Evolutionary conservation across 768 basidiomycete genomes (phyloP).

Genomic region (Strobilomyces confusus): DNA sequence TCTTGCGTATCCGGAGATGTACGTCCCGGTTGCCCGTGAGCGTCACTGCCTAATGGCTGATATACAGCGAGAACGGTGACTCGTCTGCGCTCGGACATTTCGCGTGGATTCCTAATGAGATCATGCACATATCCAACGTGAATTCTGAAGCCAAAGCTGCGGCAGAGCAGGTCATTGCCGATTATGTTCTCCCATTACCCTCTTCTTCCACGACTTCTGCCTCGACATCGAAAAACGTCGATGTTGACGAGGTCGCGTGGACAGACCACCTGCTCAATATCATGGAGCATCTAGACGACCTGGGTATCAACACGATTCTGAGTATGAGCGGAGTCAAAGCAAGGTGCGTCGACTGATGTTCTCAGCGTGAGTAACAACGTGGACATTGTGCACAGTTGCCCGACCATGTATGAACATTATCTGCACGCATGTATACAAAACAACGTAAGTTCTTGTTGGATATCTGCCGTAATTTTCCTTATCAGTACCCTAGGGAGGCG

Average conservation of each 20-base stretch:
- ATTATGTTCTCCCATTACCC: slow-evolving; percentile 82
- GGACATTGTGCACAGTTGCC: slow-evolving; percentile 46
- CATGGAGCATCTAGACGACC: slow-evolving; percentile 64
- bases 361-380: background rate
- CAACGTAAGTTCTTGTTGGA: slow-evolving; percentile 57
- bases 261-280: slow-evolving; percentile 75
- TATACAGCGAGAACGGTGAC: slow-evolving; percentile 72
- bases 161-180: slow-evolving; percentile 64
- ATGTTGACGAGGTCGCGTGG: slow-evolving; percentile 80
- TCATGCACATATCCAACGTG: slow-evolving; percentile 55
- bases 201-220: slow-evolving; percentile 33
- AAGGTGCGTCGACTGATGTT: slow-evolving; percentile 37
- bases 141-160: slow-evolving; percentile 57
- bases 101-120: slow-evolving; percentile 84
- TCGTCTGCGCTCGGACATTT: slow-evolving; percentile 72
- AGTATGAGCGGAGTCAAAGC: slow-evolving; percentile 59
- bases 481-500: slow-evolving; percentile 63
- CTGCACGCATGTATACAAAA: slow-evolving; percentile 71
- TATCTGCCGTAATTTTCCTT: background rate
- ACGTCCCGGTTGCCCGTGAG: slow-evolving; percentile 25
- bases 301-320: slow-evolving; percentile 53
- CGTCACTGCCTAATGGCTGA: slow-evolving; percentile 1
- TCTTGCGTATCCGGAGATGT: slow-evolving; percentile 90
- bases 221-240: slow-evolving; percentile 43
- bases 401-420: slow-evolving; percentile 66